Conservation (phyloP, 2,329 filamentous ascomycete species). For the Monascus ruber region DNA sequence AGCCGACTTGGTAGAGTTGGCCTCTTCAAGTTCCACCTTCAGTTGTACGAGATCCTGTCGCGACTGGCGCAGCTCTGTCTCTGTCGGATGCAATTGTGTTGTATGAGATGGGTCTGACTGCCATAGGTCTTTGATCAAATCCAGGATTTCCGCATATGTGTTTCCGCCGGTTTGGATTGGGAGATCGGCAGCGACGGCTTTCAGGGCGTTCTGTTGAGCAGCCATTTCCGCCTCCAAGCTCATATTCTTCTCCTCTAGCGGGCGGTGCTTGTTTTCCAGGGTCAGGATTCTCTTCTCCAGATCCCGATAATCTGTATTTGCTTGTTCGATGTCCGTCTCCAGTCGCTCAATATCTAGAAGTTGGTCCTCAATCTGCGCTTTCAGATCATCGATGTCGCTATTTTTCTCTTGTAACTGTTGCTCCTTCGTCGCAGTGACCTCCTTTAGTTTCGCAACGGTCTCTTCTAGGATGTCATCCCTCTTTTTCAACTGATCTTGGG, state of each 20-base stretch:
- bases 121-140: slow-evolving; percentile 24
- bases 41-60: slow-evolving; percentile 19
- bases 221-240: slow-evolving; percentile 25
- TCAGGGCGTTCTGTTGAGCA: slow-evolving; percentile 26
- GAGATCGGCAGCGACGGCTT: slow-evolving; percentile 24
- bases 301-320: slow-evolving; percentile 20
- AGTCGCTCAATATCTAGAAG: slow-evolving; percentile 24
- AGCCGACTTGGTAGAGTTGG: slow-evolving; percentile 15
- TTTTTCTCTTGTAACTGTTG: slow-evolving; percentile 24
- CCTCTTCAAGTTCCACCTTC: slow-evolving; percentile 19
- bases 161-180: slow-evolving; percentile 20
- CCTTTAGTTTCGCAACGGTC: slow-evolving; percentile 19
- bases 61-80: slow-evolving; percentile 12
- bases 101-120: slow-evolving; percentile 9
- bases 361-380: slow-evolving; percentile 22
- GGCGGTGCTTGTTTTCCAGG: slow-evolving; percentile 22
- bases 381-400: slow-evolving; percentile 25
- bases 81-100: slow-evolving; percentile 2
- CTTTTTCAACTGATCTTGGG: slow-evolving; percentile 24
- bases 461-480: slow-evolving; percentile 25
- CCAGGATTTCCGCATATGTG: slow-evolving; percentile 29
- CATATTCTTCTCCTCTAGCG: slow-evolving; percentile 27
- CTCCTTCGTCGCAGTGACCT: slow-evolving; percentile 21
- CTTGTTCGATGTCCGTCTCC: slow-evolving; percentile 21
- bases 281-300: slow-evolving; percentile 23